These are phyloP conservation scores for Kluyveromyces sp. DNA, from an alignment of 1,139 yeast species.

Conservation along the genomic window DNA sequence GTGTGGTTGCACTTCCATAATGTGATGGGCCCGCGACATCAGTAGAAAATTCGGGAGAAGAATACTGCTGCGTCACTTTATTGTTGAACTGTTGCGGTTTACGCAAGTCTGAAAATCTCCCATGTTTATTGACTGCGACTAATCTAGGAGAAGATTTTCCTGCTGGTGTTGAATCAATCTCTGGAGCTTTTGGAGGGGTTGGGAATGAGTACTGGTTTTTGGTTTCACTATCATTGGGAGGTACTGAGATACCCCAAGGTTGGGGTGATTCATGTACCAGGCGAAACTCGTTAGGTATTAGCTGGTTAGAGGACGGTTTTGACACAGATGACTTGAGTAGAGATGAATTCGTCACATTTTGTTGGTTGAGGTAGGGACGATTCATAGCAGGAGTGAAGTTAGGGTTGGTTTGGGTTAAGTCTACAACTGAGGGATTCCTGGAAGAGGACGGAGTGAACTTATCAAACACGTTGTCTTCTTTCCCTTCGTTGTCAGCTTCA, in stretches of 20 bases:
- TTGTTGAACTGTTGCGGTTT: neutral
- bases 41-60: neutral
- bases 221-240: neutral
- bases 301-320: too few species aligned
- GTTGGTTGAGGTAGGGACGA: neutral
- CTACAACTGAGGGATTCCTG: slow-evolving; percentile 28
- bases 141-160: neutral
- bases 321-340: neutral
- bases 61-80: neutral
- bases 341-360: neutral
- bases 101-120: neutral
- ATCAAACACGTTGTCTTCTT: slow-evolving; percentile 56
- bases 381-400: slow-evolving; percentile 4
- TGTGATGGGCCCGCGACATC: neutral
- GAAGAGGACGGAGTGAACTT: slow-evolving; percentile 59
- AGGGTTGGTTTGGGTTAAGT: slow-evolving; percentile 14
- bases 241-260: neutral
- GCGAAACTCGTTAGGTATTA: neutral
- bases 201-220: neutral
- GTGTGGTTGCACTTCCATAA: neutral
- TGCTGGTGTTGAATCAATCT: neutral
- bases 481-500: slow-evolving; percentile 17
- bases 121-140: neutral
- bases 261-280: neutral
- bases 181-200: neutral